Percentiles rank a stretch among this genome's conserved stretches.
These are phyloP conservation scores for Gymnopilus junonius DNA, from an alignment of 768 basidiomycete species.

Conservation along the genomic window DNA sequence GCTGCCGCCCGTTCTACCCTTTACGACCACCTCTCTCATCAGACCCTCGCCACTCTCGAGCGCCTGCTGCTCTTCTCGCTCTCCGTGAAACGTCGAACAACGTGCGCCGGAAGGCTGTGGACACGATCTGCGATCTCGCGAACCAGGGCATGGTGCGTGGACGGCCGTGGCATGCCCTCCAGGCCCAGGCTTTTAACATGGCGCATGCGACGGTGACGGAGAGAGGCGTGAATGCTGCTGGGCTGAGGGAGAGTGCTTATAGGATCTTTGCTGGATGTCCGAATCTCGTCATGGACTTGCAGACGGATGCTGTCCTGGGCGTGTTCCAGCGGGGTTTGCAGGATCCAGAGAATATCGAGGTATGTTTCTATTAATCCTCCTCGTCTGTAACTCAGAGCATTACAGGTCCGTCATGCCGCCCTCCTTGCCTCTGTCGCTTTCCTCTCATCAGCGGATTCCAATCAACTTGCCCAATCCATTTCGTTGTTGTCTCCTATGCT, in stretches of 20 bases:
- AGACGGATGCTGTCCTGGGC: constrained; percentile 67
- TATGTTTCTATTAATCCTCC: constrained; percentile 20
- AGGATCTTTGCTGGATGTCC: constrained; percentile 75
- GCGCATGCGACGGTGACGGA: constrained; percentile 38
- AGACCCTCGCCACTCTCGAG: constrained; percentile 70
- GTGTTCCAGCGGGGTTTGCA: constrained; percentile 72
- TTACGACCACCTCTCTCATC: constrained; percentile 76
- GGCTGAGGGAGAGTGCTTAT: constrained; percentile 65
- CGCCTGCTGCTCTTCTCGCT: constrained; percentile 74
- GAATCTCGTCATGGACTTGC: constrained; percentile 77
- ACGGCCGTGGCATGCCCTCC: constrained; percentile 81
- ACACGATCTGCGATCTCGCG: constrained; percentile 77
- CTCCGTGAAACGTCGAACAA: constrained; percentile 57
- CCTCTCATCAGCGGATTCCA: constrained; percentile 61
- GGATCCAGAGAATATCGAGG: constrained; percentile 68
- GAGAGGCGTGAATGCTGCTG: constrained; percentile 20
- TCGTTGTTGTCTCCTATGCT: constrained; percentile 73
- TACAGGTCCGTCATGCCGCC: constrained; percentile 75
- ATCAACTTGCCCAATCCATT: constrained; percentile 64
- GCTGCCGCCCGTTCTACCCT: constrained; percentile 53
- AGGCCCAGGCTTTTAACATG: constrained; percentile 74
- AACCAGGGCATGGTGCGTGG: constrained; percentile 77
- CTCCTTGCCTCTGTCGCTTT: constrained; percentile 73
- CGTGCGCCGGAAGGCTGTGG: constrained; percentile 75
- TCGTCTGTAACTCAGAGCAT: too few relatives aligned